Evolutionary conservation across 139 green algal genomes (phyloP), one percentile per base, ranked within the genome.

Genomic region (Chlamydomonas incerta): DNA sequence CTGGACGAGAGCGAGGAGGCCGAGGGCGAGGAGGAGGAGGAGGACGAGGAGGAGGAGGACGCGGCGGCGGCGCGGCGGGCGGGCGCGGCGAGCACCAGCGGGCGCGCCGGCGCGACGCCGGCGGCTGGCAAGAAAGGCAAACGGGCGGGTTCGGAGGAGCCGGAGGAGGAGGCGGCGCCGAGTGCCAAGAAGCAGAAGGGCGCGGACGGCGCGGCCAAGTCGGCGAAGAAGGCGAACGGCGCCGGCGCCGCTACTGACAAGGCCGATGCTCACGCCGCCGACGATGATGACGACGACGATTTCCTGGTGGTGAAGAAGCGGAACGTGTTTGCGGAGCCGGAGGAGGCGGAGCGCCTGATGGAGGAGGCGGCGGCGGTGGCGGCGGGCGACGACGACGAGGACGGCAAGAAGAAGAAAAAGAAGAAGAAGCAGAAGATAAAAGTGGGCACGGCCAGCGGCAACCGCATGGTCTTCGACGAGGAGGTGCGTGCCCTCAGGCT

Each of bases 401-500:
- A 29, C 1, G 71, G 67, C 65, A 60, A 72, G 55, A 91, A 88
- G 55, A 90, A 90, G 83, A 93, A 94, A 87, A 95, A 95, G 90
- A 93, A 93, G 85, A 97, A 96, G 91, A 93, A 90, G 82, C 90
- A 95, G 87, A 92, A 89, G 67, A 97, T 97, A 67, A 91, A 93
- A 74, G 72, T 88, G 28, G 85, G 88, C 18, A 62, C 18, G 0
- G 81, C 77, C 55, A 87, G 55, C 33, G 92, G 92, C 18, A 88
- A 85, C 31, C 88, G 94, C 20, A 85, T 93, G 26, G 93, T 98
- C 31, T 98, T 98, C 90, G 95, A 97, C 41, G 94, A 96, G 6
- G 91, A 93, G 17, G 80, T 85, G 67, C n/a, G n/a, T n/a, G n/a
- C n/a, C n/a, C n/a, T n/a, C n/a, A n/a, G n/a, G n/a, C n/a, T n/a